Evolutionary conservation across 2,329 filamentous ascomycete species (phyloP), one percentile per base, ranked within the genome.

Genomic region (Leptographium procerum): DNA sequence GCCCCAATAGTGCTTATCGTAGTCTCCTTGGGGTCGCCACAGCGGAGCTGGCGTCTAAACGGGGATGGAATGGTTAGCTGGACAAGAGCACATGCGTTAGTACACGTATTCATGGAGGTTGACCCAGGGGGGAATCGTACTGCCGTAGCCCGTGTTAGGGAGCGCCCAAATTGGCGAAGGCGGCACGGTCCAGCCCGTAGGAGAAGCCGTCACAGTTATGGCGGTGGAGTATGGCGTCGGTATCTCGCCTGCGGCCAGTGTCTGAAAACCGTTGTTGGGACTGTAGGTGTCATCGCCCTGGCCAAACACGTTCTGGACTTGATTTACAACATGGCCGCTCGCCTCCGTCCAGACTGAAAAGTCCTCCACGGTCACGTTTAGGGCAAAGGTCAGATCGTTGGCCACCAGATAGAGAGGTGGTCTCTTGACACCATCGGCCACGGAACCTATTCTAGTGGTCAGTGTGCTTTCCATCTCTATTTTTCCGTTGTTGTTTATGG

Each of bases 301-400:
- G 3, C 70, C 70, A 50, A 71, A 72, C 1, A 72, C 62, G 45
- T 72, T 72, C 47, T 63, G 69, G 56, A 70, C 67, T 40, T 68
- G 64, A 55, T 72, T 71, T 0, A 70, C 59, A 2, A 70, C 61
- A 10, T 60, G 57, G 48, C 16, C 16, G 34, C 26, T 29, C n/a
- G 50, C 16, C 52, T 67, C 61, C 9, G 70, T 72, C 71, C 69
- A 72, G n/a, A 73, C 57, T 16, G 62, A 60, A 52, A 73, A 69
- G n/a, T 68, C 63, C 13, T 67, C 63, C 1, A 72, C 61, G 0
- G 67, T 70, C 14, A 72, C 63, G 56, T 71, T 68, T 0, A 58
- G 65, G 0, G 66, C 63, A 19, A 66, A 69, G 1, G 67, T 66
- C 13, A 70, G 59, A 57, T 72, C 68, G 16, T 67, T 58, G 34